These are phyloP conservation scores for Starmerella vaccinii DNA, from an alignment of 805 yeast genomes.

Conservation along the genomic window DNA sequence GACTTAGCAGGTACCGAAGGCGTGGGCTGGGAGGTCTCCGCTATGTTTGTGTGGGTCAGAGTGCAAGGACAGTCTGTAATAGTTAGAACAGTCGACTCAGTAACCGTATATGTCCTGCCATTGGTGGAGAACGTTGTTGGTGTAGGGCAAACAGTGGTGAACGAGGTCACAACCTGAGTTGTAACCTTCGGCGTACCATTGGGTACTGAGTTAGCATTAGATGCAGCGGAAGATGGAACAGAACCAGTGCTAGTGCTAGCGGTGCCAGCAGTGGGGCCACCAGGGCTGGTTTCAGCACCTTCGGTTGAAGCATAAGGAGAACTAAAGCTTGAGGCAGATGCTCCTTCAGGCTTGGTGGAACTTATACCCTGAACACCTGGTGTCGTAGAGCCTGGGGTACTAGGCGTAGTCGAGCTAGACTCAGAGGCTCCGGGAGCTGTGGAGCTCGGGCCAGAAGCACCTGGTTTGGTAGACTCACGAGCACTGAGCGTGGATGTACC, in stretches of 20 bases:
- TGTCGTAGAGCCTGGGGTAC: background rate
- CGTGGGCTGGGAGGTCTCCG: background rate
- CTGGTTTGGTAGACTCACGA: background rate
- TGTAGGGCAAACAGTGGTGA: conserved; percentile 6
- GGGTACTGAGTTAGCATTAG: background rate
- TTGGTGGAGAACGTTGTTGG: conserved; percentile 13
- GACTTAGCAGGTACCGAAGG: background rate
- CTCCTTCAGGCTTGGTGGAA: too few species aligned
- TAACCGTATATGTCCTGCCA: conserved; percentile 8
- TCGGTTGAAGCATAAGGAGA: too few species aligned
- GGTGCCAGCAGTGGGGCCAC: too few species aligned
- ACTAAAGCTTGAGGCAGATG: too few species aligned
- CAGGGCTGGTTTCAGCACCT: too few species aligned
- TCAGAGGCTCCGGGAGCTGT: too few species aligned
- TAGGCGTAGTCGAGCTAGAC: background rate
- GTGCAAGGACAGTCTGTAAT: conserved; percentile 22
- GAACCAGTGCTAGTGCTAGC: background rate
- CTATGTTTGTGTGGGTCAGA: background rate
- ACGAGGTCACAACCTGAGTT: conserved; percentile 7
- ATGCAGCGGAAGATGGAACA: background rate
- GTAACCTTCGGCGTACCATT: background rate
- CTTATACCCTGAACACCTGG: too few species aligned
- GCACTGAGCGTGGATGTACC: background rate
- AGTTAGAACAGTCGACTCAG: conserved; percentile 14
- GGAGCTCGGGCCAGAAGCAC: background rate